Evolutionary conservation across 306 rosid genomes (phyloP).

Genomic region (Carpinus fangiana): DNA sequence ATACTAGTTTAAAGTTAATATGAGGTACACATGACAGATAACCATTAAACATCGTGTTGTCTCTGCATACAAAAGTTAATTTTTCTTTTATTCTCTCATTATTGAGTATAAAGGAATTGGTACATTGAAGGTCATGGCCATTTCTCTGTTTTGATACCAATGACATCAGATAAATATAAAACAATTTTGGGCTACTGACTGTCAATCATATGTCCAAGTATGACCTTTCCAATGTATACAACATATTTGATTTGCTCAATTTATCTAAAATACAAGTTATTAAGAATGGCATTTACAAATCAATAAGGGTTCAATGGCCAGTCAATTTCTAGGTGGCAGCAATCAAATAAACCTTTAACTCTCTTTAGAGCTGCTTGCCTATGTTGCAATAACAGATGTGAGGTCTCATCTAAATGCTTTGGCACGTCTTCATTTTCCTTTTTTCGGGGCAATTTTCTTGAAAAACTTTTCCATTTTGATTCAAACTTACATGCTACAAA

Average conservation of each 20-base stretch:
- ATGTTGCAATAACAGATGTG: conserved; percentile 55
- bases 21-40: neutral
- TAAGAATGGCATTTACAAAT: conserved; percentile 10
- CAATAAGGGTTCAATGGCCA: conserved; percentile 65
- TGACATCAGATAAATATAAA: neutral
- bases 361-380: conserved; percentile 67
- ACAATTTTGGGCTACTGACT: neutral
- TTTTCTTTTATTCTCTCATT: neutral
- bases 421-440: conserved; percentile 25
- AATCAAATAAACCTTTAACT: conserved; percentile 55
- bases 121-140: neutral
- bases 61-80: neutral
- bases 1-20: neutral
- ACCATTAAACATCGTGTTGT: neutral
- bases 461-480: conserved; percentile 77
- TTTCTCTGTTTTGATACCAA: neutral
- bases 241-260: neutral
- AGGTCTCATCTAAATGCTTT: conserved; percentile 37
- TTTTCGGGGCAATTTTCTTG: conserved; percentile 52
- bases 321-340: conserved; percentile 54
- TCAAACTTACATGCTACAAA: conserved; percentile 71
- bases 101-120: neutral
- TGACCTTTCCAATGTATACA: neutral
- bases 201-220: neutral
- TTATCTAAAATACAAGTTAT: neutral